Evolutionary conservation across 129 eudicot species (phyloP), one percentile per base, ranked within the genome.

Genomic region (Dittrichia graveolens): DNA sequence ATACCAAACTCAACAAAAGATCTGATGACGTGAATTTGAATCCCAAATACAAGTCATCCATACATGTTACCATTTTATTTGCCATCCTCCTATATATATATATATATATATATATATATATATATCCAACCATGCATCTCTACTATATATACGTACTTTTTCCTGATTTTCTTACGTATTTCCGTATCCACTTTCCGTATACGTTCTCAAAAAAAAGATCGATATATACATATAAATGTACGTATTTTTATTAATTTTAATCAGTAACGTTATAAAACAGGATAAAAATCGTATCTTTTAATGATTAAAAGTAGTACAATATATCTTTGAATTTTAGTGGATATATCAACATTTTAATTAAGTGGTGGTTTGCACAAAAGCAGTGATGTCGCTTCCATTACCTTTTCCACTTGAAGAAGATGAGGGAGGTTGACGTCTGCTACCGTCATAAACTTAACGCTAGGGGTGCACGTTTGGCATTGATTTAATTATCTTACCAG

Each of bases 1-100:
- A 58, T 14, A 15, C 43, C 69, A 47, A 60, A 47, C 57, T 73
- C 69, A 73, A 73, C 69, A 60, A 61, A 73, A 73, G 41, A 73
- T 60, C 34, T 60, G 69, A 61, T 73, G 77, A 60, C 50, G 77
- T 61, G 49, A n/a, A 47, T 46, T 24, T 45, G 69, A 59, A 47
- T 35, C 77, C 38, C 15, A 35, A 34, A 34, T 18, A 72, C 47
- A 71, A 43, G 63, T 34, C 7, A n/a, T n/a, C n/a, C n/a, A n/a
- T n/a, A n/a, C n/a, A 57, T 31, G 59, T 15, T 58, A 72, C 39
- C 37, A 35, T 60, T 12, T 46, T n/a, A n/a, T n/a, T n/a, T 60
- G 65, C 59, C 38, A 60, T 60, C 37, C 77, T 61, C 67, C n/a
- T n/a, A n/a, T n/a, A n/a, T n/a, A n/a, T n/a, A n/a, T n/a, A n/a